Conservation (phyloP, 2,329 filamentous ascomycete species). For the Fusarium incarnatum region DNA sequence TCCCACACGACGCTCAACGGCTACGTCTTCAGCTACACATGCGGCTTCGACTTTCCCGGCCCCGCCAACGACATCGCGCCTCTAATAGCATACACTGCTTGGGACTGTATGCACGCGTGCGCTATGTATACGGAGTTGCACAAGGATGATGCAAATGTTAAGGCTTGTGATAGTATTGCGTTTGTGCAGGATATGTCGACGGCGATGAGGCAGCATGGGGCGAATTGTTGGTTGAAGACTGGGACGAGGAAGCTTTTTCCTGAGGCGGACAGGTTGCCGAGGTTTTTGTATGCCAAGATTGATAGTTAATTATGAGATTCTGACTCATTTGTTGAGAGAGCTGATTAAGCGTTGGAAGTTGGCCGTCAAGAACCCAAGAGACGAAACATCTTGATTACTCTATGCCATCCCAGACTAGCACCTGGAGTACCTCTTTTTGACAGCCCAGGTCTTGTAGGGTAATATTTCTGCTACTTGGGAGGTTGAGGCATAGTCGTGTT, state of each 20-base stretch:
- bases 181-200: constrained; percentile 11
- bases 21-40: constrained; percentile 4
- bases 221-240: constrained; percentile 15
- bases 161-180: constrained; percentile 1
- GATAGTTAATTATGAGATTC: background rate
- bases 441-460: fast-evolving
- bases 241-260: constrained; percentile 2
- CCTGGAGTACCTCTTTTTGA: background rate
- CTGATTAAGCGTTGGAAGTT: background rate
- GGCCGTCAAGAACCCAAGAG: background rate
- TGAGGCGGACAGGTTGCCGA: background rate
- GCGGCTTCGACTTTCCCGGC: background rate
- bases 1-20: background rate
- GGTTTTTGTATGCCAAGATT: constrained; percentile 12
- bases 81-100: constrained; percentile 9
- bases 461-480: background rate
- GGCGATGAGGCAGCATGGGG: background rate
- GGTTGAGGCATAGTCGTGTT: background rate
- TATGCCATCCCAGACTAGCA: background rate
- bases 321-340: no score
- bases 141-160: background rate
- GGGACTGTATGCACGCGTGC: constrained; percentile 17
- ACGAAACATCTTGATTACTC: background rate
- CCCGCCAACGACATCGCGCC: constrained; percentile 6
- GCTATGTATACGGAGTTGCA: background rate